These are phyloP conservation scores for Fusarium sp. DNA, from an alignment of 2,329 filamentous ascomycete species.

Conservation along the genomic window DNA sequence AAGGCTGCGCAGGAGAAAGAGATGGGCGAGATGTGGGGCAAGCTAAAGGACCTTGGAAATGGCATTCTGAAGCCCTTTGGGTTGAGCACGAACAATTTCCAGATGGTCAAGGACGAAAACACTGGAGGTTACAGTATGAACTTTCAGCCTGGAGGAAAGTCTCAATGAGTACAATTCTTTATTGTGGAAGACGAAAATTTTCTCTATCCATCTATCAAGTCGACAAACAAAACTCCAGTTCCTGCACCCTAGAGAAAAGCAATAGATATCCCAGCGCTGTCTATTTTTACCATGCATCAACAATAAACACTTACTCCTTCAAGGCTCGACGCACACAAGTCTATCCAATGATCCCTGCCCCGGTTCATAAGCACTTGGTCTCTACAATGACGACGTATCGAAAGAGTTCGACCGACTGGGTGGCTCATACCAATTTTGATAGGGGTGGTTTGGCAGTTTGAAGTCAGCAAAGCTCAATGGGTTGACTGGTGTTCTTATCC, in stretches of 20 bases:
- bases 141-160: conserved; percentile 62
- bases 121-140: conserved; percentile 95
- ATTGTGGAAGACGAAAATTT: not conserved
- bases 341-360: not conserved
- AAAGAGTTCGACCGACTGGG: conserved; percentile 61
- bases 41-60: conserved; percentile 92
- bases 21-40: conserved; percentile 97
- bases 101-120: conserved; percentile 90
- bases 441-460: conserved; percentile 80
- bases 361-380: not conserved
- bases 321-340: not conserved
- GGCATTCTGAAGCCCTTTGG: conserved; percentile 93
- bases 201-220: conserved; percentile 1
- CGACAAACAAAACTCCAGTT: conserved; percentile 2
- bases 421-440: conserved; percentile 82
- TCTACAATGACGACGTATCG: conserved; percentile 26
- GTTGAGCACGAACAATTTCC: conserved; percentile 91
- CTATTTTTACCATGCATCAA: conserved; percentile 12
- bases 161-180: conserved; percentile 8
- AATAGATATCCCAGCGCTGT: conserved; percentile 31
- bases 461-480: conserved; percentile 82
- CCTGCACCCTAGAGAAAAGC: conserved; percentile 27
- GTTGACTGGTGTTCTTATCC: conserved; percentile 64
- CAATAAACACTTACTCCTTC: conserved; percentile 6
- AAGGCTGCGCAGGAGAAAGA: conserved; percentile 86